Base-by-base conservation (phyloP, 352 stramenopile species). In the Phytophthora citrophthora region DNA sequence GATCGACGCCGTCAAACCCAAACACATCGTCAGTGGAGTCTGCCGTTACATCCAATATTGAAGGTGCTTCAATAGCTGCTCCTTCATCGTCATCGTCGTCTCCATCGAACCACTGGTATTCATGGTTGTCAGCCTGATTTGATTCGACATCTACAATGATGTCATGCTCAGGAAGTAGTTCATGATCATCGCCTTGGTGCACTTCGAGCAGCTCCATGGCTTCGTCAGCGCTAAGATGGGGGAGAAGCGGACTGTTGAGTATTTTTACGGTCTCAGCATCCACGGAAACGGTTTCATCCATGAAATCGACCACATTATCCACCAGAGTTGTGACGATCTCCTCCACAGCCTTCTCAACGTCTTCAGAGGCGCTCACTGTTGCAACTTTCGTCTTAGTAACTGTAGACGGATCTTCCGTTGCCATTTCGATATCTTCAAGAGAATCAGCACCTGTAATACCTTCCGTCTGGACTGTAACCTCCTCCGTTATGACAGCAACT, bases 101-200 rank as follows among this genome's bases (percentile, higher is more conserved):
- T 15, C 55, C 71, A 20, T 74, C 69, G 68, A 81, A 81, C 72
- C 72, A 81, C 34, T 81, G 72, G 31, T 76, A 74, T 27, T 74
- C 57, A 23, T 12, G 27, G 11, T 45, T 62, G 7, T 39, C 55
- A 26, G n/a, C 58, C 36, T 36, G 43, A 29, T 63, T 54, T 10
- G 18, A 20, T 39, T 72, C 47, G 4, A 55, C 44, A 43, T 61
- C 65, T 24, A 20, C 38, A 8, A 51, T 47, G 13, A 50, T 57
- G 23, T 65, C 54, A 23, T 68, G 61, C 3, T 50, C 60, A 18
- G 50, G 51, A 49, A 69, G 49, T 9, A 74, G 23, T 7, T 67
- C 55, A 31, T 66, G 43, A 15, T 72, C 64, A 13, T 72, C 36
- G 5, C 36, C 52, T 67, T 72, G 54, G 38, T 78, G 61, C 10